These are phyloP conservation scores for Metschnikowia koreensis DNA, from an alignment of 805 yeast species.

Conservation along the genomic window DNA sequence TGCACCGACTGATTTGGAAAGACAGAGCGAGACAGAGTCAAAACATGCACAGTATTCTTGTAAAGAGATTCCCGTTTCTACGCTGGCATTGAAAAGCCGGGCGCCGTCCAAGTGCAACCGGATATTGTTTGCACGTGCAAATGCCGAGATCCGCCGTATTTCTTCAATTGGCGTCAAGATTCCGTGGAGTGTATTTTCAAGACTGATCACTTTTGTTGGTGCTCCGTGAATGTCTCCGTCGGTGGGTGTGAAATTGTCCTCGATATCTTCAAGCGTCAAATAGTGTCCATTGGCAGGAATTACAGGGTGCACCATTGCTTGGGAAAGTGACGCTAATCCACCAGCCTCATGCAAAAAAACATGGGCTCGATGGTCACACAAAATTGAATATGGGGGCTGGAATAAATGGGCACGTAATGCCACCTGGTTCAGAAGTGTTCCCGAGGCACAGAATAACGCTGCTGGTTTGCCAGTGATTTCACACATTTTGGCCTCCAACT, in stretches of 20 bases:
- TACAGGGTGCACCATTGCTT: conserved; percentile 88
- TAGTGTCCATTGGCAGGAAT: conserved; percentile 72
- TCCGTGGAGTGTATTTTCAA: conserved; percentile 90
- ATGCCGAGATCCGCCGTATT: conserved; percentile 63
- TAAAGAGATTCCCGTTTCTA: conserved; percentile 65
- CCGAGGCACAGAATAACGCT: conserved; percentile 81
- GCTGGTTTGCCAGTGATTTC: conserved; percentile 74
- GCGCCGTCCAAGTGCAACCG: conserved; percentile 90
- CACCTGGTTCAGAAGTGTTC: conserved; percentile 87
- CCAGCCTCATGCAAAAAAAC: conserved; percentile 85
- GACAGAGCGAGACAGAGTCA: conserved; percentile 86
- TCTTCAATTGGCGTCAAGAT: conserved; percentile 78
- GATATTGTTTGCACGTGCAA: conserved; percentile 60
- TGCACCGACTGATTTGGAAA: conserved; percentile 89
- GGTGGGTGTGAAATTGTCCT: conserved; percentile 57
- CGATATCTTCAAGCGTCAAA: conserved; percentile 77
- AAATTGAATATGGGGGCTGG: conserved; percentile 82
- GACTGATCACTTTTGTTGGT: conserved; percentile 78
- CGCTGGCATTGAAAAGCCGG: conserved; percentile 89
- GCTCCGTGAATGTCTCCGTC: conserved; percentile 86
- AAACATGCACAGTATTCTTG: conserved; percentile 70
- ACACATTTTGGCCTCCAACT: conserved; percentile 63
- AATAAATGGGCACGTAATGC: conserved; percentile 71
- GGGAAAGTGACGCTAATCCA: conserved; percentile 84
- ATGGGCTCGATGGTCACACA: conserved; percentile 86